Evolutionary conservation across 2,329 filamentous ascomycete species (phyloP), one percentile per base, ranked within the genome.

Genomic region (Coleophoma crateriformis): DNA sequence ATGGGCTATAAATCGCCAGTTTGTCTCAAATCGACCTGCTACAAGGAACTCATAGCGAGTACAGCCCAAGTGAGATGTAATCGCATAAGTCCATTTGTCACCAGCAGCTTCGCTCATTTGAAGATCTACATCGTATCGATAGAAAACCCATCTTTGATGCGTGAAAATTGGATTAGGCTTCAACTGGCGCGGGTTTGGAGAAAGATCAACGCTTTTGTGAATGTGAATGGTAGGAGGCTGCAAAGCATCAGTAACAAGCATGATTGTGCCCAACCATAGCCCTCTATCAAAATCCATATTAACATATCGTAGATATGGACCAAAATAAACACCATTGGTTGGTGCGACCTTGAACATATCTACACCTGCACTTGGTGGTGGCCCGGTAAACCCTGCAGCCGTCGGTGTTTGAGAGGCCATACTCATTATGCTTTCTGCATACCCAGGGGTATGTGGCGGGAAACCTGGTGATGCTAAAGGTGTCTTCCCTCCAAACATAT

Each of bases 41-140:
- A 99, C 88, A 17, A 96, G 78, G 67, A 99, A 99, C 63, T 99
- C 94, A 67, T 97, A 99, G 22, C 94, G 82, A n/a, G 94, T 97
- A 70, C 94, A 99, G 33, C 94, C 94, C 17, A 97, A 76, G 63
- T 97, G 91, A 1, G 94, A 97, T 0, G 94, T 99, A 46, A 99
- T 91, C 2, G 94, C 94, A 64, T 99, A 99, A 0, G 94, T 99
- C 94, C 94, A 99, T 64, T 94, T 87, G 56, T 84, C 81, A 0
- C 90, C 87, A 32, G 82, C 79, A 22, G 76, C 78, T 14, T 97
- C 91, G 33, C 87, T 84, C 94, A 99, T 99, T 53, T 82, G 83
- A 43, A 99, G 69, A 54, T 96, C 88, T 49, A 97, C 69, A 54
- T 96, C 90, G 63, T 99, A 99, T 64, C 91, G 88, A 71, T 95